Conservation (phyloP, 352 stramenopile genomes). For the Globisporangium perplexum region DNA sequence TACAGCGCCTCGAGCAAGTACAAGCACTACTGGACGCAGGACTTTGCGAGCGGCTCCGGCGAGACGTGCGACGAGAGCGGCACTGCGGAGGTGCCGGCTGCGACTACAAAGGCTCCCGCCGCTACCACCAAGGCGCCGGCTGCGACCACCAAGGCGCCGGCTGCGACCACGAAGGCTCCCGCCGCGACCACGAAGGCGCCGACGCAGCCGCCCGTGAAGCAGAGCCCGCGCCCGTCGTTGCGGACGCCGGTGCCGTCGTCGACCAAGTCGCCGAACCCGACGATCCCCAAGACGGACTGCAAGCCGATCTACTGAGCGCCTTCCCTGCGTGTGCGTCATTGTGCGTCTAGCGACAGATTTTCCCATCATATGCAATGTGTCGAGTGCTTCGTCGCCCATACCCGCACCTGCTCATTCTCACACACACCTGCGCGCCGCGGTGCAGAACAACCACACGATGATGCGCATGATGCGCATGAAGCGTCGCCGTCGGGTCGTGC, state of each 20-base stretch:
- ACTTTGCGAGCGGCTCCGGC: slow-evolving; percentile 32
- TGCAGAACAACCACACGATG: too few species aligned
- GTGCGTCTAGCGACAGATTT: neutral
- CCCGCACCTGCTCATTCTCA: too few species aligned
- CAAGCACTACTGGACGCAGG: slow-evolving; percentile 54
- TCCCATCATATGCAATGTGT: neutral
- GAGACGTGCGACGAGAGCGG: slow-evolving; percentile 15
- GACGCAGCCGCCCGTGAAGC: neutral
- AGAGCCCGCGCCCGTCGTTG: neutral
- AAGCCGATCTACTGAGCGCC: slow-evolving; percentile 15
- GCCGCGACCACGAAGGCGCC: neutral
- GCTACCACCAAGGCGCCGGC: too few species aligned
- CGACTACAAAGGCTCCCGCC: neutral
- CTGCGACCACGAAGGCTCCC: neutral
- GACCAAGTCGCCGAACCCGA: neutral
- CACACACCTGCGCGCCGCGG: too few species aligned
- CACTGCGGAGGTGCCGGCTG: neutral
- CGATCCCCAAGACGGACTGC: slow-evolving; percentile 10
- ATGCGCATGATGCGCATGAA: neutral
- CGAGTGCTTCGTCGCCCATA: too few species aligned
- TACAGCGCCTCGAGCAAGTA: slow-evolving; percentile 30
- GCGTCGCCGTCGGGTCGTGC: too few species aligned
- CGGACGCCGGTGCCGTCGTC: neutral
- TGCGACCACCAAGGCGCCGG: too few species aligned
- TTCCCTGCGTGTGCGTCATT: neutral